phyloP scores from a whole-genome alignment of 768 basidiomycete species.

The Leccinum pellstonianum region DNA sequence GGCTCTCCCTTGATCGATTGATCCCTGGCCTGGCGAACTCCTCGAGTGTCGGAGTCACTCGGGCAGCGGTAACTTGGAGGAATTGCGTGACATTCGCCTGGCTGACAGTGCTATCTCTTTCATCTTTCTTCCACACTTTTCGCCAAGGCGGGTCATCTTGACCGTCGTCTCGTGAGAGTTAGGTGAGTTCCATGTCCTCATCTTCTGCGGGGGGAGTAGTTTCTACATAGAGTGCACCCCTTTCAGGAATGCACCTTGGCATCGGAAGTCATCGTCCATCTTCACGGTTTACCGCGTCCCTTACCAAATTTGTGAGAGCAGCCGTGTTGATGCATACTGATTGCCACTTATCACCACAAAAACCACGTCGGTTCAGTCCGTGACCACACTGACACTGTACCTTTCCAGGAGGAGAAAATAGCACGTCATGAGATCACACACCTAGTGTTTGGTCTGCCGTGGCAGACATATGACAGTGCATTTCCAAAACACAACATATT shows the following conservation, averaged over 20 bases:
- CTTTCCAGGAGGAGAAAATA: neutral
- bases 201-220: slow-evolving; percentile 1
- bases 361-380: neutral
- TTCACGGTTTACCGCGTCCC: neutral
- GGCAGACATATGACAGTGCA: neutral
- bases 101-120: neutral
- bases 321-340: neutral
- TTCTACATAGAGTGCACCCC: neutral
- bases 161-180: neutral
- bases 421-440: neutral
- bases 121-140: neutral
- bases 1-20: neutral
- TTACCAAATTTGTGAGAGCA: neutral
- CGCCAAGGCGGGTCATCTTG: neutral
- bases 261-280: neutral
- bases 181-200: neutral
- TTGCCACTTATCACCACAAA: slow-evolving; percentile 2
- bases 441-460: neutral
- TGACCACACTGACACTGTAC: neutral
- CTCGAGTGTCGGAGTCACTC: slow-evolving; percentile 1
- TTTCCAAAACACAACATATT: neutral
- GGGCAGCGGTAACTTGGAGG: neutral
- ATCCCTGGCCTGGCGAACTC: neutral
- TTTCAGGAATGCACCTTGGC: neutral
- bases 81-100: neutral